phyloP scores from a whole-genome alignment of 2,329 filamentous ascomycete species.

The Chaetomium strumarium region DNA sequence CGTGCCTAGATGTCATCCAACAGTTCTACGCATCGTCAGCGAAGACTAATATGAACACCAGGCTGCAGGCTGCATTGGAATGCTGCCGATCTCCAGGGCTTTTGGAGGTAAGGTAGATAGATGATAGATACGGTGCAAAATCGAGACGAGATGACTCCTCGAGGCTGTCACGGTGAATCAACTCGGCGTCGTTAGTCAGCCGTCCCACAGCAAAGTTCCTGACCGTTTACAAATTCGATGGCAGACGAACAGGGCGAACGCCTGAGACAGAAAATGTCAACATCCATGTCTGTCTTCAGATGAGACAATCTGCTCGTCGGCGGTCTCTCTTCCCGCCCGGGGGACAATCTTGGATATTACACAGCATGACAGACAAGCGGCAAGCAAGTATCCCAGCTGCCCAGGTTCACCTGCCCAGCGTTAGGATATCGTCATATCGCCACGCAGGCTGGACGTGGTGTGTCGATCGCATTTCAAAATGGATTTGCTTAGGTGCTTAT shows the following conservation, averaged over 20 bases:
- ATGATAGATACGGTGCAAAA: not conserved
- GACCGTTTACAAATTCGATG: no score
- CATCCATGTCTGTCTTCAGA: not conserved
- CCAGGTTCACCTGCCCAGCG: no score
- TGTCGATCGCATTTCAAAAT: not conserved
- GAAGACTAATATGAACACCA: not conserved
- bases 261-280: slow-evolving; percentile 10
- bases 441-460: no score
- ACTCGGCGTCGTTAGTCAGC: no score
- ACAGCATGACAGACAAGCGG: not conserved
- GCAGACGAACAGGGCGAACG: not conserved
- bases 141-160: not conserved
- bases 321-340: not conserved
- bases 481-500: no score
- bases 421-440: no score
- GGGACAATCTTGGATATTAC: not conserved
- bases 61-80: not conserved
- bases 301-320: slow-evolving; percentile 6
- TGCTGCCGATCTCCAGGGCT: not conserved
- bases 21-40: not conserved
- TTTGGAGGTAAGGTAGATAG: not conserved
- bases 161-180: no score
- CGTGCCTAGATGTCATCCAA: not conserved
- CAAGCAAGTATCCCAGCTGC: not conserved
- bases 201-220: not conserved